Base-by-base conservation (phyloP, 306 rosid species). In the Lagenaria siceraria region DNA sequence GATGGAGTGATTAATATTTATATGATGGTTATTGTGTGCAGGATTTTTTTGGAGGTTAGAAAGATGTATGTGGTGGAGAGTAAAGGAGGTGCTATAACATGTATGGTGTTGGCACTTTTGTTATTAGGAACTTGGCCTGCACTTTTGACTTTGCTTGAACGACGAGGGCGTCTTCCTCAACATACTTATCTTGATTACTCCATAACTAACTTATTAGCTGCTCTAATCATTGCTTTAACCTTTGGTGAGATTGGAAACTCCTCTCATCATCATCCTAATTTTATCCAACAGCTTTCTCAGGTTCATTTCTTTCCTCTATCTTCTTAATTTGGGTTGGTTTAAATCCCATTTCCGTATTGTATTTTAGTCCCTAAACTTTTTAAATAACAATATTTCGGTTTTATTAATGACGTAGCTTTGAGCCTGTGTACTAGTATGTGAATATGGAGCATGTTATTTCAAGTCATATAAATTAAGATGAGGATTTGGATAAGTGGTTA, bases 211-310 rank as follows among this genome's bases (percentile, higher is more conserved):
- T 61, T 61, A 31, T 61, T 61, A 31, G 68, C 68, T 61, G 68
- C 68, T 29, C 6, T 61, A 29, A 29, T 61, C 31, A 61, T 61
- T 31, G 68, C 68, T 29, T 31, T 61, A 6, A 61, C 68, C 22
- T 61, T 61, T 61, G 68, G 68, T 29, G 42, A 61, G 42, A 61
- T 61, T 61, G 68, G 68, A 29, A 61, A 31, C 10, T 27, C 40
- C 40, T 60, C 66, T 14, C n/a, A 6, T 61, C 42, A 61, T 61
- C 42, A 7, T 31, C 68, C 68, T 2, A 61, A 61, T 29, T 61
- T 61, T 61, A 14, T 61, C 42, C 68, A 61, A 31, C 68, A 61
- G 68, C 68, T 61, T 61, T 61, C 68, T 61, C 68, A 61, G 68
- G 68, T 61, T 51, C 8, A 51, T 17, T 61, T 61, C 42, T 61